phyloP scores from a whole-genome alignment of 768 basidiomycete genomes.

The Lactarius pseudohatsudake region DNA sequence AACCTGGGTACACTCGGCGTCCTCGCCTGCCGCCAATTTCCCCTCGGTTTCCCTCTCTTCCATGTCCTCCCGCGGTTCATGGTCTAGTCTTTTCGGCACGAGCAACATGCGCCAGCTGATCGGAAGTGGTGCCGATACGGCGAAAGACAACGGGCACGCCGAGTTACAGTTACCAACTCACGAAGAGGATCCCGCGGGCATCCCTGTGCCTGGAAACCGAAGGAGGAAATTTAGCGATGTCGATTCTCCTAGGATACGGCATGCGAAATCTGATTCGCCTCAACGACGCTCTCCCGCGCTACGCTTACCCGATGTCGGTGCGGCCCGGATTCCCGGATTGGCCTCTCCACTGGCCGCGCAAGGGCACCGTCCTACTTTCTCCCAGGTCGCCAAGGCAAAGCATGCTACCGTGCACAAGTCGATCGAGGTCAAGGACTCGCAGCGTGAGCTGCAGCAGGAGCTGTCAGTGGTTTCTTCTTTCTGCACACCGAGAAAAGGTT shows the following conservation, averaged over 20 bases:
- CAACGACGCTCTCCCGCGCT: not conserved
- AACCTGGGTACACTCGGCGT: constrained; percentile 49
- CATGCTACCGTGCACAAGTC: constrained; percentile 40
- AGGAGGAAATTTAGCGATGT: constrained; percentile 18
- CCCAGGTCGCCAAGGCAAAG: constrained; percentile 41
- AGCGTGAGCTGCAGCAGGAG: constrained; percentile 27
- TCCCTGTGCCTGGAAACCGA: constrained; percentile 37
- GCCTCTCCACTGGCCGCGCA: constrained; percentile 3
- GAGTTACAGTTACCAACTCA: constrained; percentile 25
- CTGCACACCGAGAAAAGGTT: no score
- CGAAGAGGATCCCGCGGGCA: constrained; percentile 27
- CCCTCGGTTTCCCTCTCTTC: constrained; percentile 48
- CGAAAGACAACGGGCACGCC: constrained; percentile 41
- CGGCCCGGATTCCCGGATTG: constrained; percentile 16
- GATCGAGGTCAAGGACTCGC: constrained; percentile 37
- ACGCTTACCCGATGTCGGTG: constrained; percentile 52
- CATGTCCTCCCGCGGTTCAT: constrained; percentile 70
- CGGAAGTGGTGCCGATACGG: constrained; percentile 52
- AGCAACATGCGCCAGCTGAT: constrained; percentile 69
- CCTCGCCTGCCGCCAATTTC: constrained; percentile 44
- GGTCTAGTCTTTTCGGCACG: constrained; percentile 76
- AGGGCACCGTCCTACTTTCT: constrained; percentile 42
- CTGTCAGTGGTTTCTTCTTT: constrained; percentile 13
- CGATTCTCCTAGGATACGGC: constrained; percentile 10
- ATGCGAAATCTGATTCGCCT: constrained; percentile 18